Base-by-base conservation (phyloP, 148 eudicot genomes). In the Cornus florida region DNA sequence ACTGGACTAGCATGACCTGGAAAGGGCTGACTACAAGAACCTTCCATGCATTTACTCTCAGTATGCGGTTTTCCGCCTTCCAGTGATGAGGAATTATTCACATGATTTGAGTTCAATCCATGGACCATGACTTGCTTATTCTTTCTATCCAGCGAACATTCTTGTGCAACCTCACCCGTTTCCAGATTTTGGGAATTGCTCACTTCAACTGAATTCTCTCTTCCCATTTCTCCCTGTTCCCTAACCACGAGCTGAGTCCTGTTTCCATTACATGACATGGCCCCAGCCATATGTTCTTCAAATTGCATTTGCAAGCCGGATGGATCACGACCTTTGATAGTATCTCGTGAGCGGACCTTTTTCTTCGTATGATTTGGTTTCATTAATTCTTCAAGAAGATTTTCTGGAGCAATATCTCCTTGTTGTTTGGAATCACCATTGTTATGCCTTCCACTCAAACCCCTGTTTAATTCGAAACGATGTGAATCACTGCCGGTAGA, bases 401-500 rank as follows among this genome's bases (percentile, higher is more conserved):
- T 80, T 66, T 75, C 84, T 53, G 71, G 72, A 38, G 80, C 43
- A 48, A 78, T 70, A 43, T 85, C 57, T 9, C 66, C 77, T 17
- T 72, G 38, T 67, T 80, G 81, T 69, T 80, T 79, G 65, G 84
- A 28, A 73, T 69, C 67, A 23, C 75, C 74, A 46, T 80, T 75
- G 39, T 43, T 81, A 72, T 56, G 78, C 56, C 68, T 83, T 75
- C 83, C 77, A 72, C 84, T 80, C 7, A 74, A 23, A 77, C 69
- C 84, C 82, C 83, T 90, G 17, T 72, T 87, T 33, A 83, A 77
- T 78, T 87, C 90, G 28, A 91, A 83, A 81, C 86, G 83, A 74
- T 88, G 83, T 10, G 86, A 88, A 20, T 81, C 89, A 48, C 86
- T 83, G 72, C 84, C 79, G 31, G 62, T 59, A 14, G 93, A 87